These are phyloP conservation scores for Chaetoscypha palmicola DNA, from an alignment of 2,329 filamentous ascomycete genomes.

Conservation along the genomic window DNA sequence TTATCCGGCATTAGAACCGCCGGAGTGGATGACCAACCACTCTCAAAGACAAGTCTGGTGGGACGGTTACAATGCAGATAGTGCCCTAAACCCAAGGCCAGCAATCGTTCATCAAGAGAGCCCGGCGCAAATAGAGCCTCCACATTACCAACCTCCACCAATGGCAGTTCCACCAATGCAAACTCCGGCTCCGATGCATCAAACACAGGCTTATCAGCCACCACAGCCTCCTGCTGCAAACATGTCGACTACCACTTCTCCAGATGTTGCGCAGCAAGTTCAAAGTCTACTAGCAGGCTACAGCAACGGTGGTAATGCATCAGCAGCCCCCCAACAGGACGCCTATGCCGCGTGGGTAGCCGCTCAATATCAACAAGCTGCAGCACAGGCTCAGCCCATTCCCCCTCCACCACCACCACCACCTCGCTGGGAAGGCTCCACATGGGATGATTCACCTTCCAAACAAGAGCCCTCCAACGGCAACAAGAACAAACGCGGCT, in stretches of 20 bases:
- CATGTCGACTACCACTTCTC: slow-evolving; percentile 9
- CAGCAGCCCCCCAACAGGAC: slow-evolving; percentile 10
- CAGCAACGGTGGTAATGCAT: slow-evolving; percentile 19
- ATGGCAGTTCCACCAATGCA: slow-evolving; percentile 27
- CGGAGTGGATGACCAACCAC: slow-evolving; percentile 44
- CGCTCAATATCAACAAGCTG: slow-evolving; percentile 12
- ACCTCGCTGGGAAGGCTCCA: slow-evolving; percentile 19
- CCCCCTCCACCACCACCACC: slow-evolving; percentile 14
- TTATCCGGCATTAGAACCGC: slow-evolving; percentile 44
- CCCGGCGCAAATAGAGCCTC: slow-evolving; percentile 24
- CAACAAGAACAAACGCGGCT: slow-evolving; percentile 13
- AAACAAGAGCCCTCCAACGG: slow-evolving; percentile 5
- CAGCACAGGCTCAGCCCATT: slow-evolving; percentile 13
- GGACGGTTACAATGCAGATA: slow-evolving; percentile 38
- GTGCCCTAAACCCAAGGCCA: slow-evolving; percentile 34
- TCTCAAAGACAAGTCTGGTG: slow-evolving; percentile 46
- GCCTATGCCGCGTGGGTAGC: slow-evolving; percentile 21
- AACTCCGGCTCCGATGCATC: slow-evolving; percentile 12
- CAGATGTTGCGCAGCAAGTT: slow-evolving; percentile 24
- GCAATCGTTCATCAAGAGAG: slow-evolving; percentile 30
- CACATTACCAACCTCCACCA: slow-evolving; percentile 21
- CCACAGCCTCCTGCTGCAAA: slow-evolving; percentile 7
- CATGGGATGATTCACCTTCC: slow-evolving; percentile 9
- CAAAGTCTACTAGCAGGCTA: slow-evolving; percentile 22
- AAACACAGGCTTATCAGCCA: slow-evolving; percentile 14